phyloP scores from a whole-genome alignment of 106 monocot species.

The Allium sativum region DNA sequence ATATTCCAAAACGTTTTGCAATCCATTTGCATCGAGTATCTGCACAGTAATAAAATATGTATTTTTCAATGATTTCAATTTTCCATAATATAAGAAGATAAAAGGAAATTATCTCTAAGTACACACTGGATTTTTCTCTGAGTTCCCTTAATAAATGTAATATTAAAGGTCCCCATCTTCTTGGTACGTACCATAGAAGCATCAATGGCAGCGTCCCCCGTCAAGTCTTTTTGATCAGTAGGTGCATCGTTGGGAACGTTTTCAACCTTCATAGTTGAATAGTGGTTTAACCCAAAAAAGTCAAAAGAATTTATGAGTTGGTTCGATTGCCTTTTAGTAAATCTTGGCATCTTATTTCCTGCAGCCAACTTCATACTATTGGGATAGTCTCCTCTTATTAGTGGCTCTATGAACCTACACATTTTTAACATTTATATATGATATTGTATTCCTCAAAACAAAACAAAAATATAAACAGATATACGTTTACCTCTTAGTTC shows the following conservation, averaged over 20 bases:
- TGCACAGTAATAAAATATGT: no score
- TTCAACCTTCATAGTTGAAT: conserved; percentile 10
- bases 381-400: conserved; percentile 39
- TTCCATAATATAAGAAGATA: no score
- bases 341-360: conserved; percentile 25
- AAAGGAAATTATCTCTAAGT: no score
- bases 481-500: no score
- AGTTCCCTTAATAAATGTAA: no score
- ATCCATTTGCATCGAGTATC: conserved; percentile 18
- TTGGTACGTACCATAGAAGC: no score
- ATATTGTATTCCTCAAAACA: no score
- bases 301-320: conserved; percentile 31
- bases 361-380: conserved; percentile 36
- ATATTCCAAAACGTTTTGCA: conserved; percentile 21
- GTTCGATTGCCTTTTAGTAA: conserved; percentile 21
- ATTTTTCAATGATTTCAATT: no score
- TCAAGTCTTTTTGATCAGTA: conserved; percentile 15
- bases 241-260: background rate
- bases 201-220: no score
- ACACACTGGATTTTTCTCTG: no score
- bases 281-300: conserved; percentile 48
- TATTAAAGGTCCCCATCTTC: no score
- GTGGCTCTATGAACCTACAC: conserved; percentile 23
- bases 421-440: background rate
- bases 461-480: no score